Base-by-base conservation (phyloP, 805 yeast genomes). In the Ogataea minuta region DNA sequence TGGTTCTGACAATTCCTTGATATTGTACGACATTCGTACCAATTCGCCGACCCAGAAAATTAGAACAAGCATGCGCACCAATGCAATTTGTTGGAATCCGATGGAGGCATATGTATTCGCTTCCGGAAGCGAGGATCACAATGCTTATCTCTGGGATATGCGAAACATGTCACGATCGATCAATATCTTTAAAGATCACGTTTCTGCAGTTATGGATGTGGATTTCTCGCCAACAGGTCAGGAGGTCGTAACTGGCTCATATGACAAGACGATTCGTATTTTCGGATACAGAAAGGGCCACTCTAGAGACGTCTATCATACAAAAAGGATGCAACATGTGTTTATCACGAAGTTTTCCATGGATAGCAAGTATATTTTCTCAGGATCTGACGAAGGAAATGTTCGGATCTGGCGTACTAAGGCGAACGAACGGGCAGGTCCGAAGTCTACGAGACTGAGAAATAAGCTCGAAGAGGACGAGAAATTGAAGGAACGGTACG, bases 181-280 rank as follows among this genome's bases (percentile, higher is more conserved):
- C 35, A 90, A 89, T 50, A 88, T 95, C 9, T 87, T 75, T 65
- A 89, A 91, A 66, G 98, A 89, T 63, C 99, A 93, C 63, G 96
- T 91, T 27, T 83, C 95, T 33, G 96, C 97, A 0, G 95, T 93
- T 9, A 76, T 91, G 79, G 95, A 86, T 60, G 79, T 93, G 28
- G 99, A 93, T 65, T 93, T 86, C 58, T 79, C 95, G 9, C 99
- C 99, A 28, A 90, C 98, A 1, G 99, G 99, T 52, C 89, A 89
- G 59, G 98, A 91, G 64, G 68, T 93, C 23, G 97, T 89, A 4
- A 84, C 96, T 1, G 97, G 96, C 12, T 85, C 96, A 0, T 93
- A 91, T 61, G 99, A 93, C 64, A 85, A 88, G 56, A 88, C 98
- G 1, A 76, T 93, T 21, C 74, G 99, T 52, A 79, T 93, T 13